Evolutionary conservation across 2,329 filamentous ascomycete species (phyloP), one percentile per base, ranked within the genome.

Genomic region (Monosporascus sp.): DNA sequence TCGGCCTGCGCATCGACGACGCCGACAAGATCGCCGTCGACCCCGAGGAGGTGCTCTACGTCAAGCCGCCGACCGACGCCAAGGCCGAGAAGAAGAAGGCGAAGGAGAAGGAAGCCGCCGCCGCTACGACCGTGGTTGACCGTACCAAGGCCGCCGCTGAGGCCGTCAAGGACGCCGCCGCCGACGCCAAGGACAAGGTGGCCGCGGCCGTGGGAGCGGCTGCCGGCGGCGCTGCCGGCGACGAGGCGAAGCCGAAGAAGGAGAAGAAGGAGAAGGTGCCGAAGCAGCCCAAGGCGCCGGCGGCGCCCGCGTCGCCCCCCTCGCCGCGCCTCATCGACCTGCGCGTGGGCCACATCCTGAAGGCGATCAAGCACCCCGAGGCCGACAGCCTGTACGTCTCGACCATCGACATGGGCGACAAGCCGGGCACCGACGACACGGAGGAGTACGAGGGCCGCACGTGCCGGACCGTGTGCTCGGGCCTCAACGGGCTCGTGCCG

Each of bases 31-130:
- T 97, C 64, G 74, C 75, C 60, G 82, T 97, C 61, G 85, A 97
- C 70, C 75, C 83, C 49, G 85, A 91, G 64, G 87, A 92, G 62
- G 82, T 97, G 54, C 80, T 90, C 58, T 92, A 91, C 70, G 86
- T 92, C 63, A 93, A 94, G 75, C 93, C 93, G 62, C 89, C 89
- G 20, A 84, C 93, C 57, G 91, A 96, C 61, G 84, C 88, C 64
- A 96, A 95, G 80, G 91, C 91, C 52, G 93, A 97, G 80, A 97
- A 97, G 79, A 92, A 97, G 80, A 85, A 88, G 47, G 83, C 96
- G 86, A 96, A 95, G 79, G 91, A 96, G 75, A 96, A 96, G 80
- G 89, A 87, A 31, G 81, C 81, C 2, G 80, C 80, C 1, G 70
- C 70, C 6, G 69, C 66, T 9, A 72, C 72, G 8, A 73, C 74